Evolutionary conservation across 2,329 filamentous ascomycete species (phyloP).

Genomic region (Pezizomycotina sp.): DNA sequence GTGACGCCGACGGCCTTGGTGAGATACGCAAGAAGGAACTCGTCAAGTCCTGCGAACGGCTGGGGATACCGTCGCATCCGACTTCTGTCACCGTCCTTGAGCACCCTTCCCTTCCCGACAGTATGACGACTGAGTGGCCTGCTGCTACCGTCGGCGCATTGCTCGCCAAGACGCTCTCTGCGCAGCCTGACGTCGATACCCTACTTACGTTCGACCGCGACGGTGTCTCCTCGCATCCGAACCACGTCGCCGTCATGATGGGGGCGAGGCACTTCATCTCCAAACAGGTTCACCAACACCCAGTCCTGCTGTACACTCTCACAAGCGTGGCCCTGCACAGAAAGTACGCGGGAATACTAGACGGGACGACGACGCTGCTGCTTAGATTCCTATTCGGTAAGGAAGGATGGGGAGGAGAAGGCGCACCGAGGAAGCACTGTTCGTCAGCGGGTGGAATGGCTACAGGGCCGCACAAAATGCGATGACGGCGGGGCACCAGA

Average conservation of each 20-base stretch:
- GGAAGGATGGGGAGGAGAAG: constrained; percentile 14
- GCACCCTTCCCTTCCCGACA: constrained; percentile 43
- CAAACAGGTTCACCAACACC: constrained; percentile 5
- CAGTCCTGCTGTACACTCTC: constrained; percentile 57
- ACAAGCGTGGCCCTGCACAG: constrained; percentile 53
- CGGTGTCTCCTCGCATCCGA: constrained; percentile 77
- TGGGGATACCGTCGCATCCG: constrained; percentile 61
- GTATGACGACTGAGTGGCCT: constrained; percentile 69
- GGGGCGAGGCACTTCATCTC: constrained; percentile 58
- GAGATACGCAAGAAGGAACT: constrained; percentile 70
- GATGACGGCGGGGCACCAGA: constrained; percentile 79
- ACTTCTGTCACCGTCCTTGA: constrained; percentile 35
- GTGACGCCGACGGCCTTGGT: constrained; percentile 75
- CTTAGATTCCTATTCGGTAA: no score
- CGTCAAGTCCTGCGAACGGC: constrained; percentile 55
- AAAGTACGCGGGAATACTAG: constrained; percentile 68
- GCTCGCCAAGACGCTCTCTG: constrained; percentile 26
- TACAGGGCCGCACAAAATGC: constrained; percentile 58
- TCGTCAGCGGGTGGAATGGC: constrained; percentile 48
- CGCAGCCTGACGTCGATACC: constrained; percentile 50
- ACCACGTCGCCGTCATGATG: constrained; percentile 77
- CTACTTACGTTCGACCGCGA: constrained; percentile 76
- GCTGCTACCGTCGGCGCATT: constrained; percentile 44
- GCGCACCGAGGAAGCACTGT: constrained; percentile 35
- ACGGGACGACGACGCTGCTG: constrained; percentile 54